Evolutionary conservation across 176 grass and related monocot species (phyloP).

Genomic region (Pontederia paniculata): DNA sequence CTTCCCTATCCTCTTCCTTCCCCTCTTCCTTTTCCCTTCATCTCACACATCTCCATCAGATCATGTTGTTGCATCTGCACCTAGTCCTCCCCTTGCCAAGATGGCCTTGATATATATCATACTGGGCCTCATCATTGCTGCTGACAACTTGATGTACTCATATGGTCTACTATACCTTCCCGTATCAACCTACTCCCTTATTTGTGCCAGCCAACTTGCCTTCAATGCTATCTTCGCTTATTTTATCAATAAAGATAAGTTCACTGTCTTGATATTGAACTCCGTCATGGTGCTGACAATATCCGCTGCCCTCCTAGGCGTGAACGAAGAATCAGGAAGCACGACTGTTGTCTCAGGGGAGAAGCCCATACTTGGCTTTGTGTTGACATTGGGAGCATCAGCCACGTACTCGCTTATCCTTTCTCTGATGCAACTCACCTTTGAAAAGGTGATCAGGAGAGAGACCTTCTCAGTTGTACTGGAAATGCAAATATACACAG

Average conservation of each 20-base stretch:
- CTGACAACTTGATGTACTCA: constrained; percentile 80
- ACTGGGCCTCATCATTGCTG: constrained; percentile 35
- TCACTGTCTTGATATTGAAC: constrained; percentile 67
- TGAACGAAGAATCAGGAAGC: constrained; percentile 35
- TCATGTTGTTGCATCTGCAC: neutral
- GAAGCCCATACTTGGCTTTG: constrained; percentile 51
- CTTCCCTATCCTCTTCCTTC: constrained; percentile 29
- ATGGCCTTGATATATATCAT: constrained; percentile 32
- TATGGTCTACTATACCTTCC: constrained; percentile 73
- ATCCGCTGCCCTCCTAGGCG: constrained; percentile 46
- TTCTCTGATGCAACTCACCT: constrained; percentile 66
- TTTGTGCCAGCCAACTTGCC: constrained; percentile 56
- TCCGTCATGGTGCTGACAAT: constrained; percentile 70
- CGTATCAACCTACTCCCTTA: constrained; percentile 73
- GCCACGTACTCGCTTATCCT: constrained; percentile 51
- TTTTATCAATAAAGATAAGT: constrained; percentile 58
- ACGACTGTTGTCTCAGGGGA: constrained; percentile 19
- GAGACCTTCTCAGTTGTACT: constrained; percentile 46
- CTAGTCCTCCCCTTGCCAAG: constrained; percentile 2
- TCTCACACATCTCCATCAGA: neutral
- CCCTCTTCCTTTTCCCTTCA: constrained; percentile 30
- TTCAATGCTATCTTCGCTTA: constrained; percentile 76
- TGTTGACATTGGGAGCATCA: constrained; percentile 46
- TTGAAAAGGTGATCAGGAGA: constrained; percentile 68
- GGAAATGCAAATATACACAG: constrained; percentile 35